Conservation (phyloP, 257 asterid genomes). For the Henckelia pumila region DNA sequence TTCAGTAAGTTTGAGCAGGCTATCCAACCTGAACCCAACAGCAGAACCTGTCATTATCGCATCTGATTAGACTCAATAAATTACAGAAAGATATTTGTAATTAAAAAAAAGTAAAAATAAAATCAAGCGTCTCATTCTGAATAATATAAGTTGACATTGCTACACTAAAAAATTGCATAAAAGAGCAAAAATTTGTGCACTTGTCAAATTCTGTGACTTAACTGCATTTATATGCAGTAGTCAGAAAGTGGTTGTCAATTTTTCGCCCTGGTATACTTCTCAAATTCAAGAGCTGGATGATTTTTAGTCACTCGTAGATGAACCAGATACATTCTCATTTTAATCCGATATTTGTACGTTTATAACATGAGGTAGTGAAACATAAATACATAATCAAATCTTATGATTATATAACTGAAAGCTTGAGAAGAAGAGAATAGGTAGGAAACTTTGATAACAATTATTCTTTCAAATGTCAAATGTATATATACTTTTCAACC, state of each 20-base stretch:
- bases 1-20: conserved; percentile 92
- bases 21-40: conserved; percentile 88
- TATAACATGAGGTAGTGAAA: no score
- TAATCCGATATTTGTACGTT: no score
- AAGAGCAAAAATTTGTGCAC: not conserved
- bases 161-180: conserved; percentile 5
- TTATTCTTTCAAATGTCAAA: no score
- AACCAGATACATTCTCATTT: not conserved
- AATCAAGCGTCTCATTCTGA: conserved; percentile 5
- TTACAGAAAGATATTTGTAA: conserved; percentile 3
- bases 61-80: conserved; percentile 25
- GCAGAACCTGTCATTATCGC: conserved; percentile 68
- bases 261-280: not conserved
- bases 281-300: conserved; percentile 8
- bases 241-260: conserved; percentile 4
- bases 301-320: not conserved
- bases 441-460: no score
- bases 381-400: no score
- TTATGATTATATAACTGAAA: no score
- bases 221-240: not conserved
- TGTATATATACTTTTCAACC: no score
- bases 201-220: not conserved
- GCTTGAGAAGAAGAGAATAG: no score
- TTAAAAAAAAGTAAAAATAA: not conserved
- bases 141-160: not conserved